phyloP scores from a whole-genome alignment of 83 land plant species.

The Larix sibirica region DNA sequence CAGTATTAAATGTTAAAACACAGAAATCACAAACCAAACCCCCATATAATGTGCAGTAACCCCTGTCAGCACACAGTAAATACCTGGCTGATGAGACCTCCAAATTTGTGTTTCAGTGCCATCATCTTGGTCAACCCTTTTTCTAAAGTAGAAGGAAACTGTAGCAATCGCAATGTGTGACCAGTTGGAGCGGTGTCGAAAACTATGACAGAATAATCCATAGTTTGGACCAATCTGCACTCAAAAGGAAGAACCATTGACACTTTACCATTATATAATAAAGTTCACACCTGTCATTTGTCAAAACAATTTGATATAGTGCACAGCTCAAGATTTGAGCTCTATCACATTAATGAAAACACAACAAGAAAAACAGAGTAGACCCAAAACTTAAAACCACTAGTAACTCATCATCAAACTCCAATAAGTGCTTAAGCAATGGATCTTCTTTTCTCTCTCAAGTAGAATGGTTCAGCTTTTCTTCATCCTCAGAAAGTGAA shows the following conservation, averaged over 20 bases:
- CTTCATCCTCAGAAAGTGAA: too few species aligned
- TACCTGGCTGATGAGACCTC: conserved; percentile 93
- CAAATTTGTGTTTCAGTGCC: conserved; percentile 91
- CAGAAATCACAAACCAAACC: background rate
- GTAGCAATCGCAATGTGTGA: conserved; percentile 88
- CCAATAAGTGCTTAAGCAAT: too few species aligned
- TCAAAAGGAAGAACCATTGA: background rate
- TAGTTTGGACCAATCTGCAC: conserved; percentile 90
- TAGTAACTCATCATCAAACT: too few species aligned
- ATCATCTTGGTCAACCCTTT: conserved; percentile 89
- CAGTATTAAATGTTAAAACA: background rate
- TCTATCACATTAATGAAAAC: background rate
- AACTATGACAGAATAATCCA: conserved; percentile 97
- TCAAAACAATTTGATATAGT: background rate
- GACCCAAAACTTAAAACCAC: background rate
- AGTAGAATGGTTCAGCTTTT: too few species aligned
- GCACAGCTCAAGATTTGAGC: background rate
- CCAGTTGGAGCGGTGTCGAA: conserved; percentile 99
- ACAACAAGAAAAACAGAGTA: background rate
- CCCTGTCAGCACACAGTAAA: background rate
- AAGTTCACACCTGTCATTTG: background rate
- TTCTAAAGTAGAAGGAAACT: conserved; percentile 96
- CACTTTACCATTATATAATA: background rate
- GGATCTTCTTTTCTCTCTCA: too few species aligned
- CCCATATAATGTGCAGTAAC: background rate